phyloP scores from a whole-genome alignment of 148 eudicot species.

The Persicaria maculosa region DNA sequence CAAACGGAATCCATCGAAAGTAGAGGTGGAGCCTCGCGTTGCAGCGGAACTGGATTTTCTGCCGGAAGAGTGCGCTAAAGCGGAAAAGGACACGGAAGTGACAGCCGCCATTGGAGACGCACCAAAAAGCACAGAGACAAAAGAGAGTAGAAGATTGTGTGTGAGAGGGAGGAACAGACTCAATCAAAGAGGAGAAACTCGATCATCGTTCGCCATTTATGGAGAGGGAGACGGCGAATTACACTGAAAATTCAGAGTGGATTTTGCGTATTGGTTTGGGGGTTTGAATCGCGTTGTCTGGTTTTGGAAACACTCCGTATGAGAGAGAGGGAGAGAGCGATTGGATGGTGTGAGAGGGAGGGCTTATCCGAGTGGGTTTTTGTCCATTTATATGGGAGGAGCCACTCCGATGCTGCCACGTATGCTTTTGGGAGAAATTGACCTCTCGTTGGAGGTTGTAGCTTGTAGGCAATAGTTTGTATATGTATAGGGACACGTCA shows the following conservation, averaged over 20 bases:
- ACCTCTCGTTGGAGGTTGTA: slow-evolving; percentile 8
- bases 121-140: background rate
- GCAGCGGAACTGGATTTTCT: slow-evolving; percentile 4
- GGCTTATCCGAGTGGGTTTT: slow-evolving; percentile 13
- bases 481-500: background rate
- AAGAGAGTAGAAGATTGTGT: background rate
- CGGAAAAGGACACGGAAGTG: slow-evolving; percentile 16
- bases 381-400: background rate
- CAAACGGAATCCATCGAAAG: slow-evolving; percentile 13
- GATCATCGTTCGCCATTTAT: slow-evolving; percentile 6
- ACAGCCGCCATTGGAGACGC: slow-evolving; percentile 12
- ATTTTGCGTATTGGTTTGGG: background rate
- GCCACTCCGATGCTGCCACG: slow-evolving; percentile 10
- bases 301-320: background rate
- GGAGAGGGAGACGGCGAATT: background rate
- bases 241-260: background rate
- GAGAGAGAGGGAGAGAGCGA: background rate
- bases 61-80: slow-evolving; percentile 9
- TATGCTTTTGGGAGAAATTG: slow-evolving; percentile 10
- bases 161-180: background rate
- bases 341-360: slow-evolving; percentile 6
- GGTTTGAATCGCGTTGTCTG: background rate
- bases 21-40: background rate
- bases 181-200: background rate
- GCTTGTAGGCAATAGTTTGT: slow-evolving; percentile 2